phyloP scores from a whole-genome alignment of 139 green algal species.

The Coccomyxa sp. region DNA sequence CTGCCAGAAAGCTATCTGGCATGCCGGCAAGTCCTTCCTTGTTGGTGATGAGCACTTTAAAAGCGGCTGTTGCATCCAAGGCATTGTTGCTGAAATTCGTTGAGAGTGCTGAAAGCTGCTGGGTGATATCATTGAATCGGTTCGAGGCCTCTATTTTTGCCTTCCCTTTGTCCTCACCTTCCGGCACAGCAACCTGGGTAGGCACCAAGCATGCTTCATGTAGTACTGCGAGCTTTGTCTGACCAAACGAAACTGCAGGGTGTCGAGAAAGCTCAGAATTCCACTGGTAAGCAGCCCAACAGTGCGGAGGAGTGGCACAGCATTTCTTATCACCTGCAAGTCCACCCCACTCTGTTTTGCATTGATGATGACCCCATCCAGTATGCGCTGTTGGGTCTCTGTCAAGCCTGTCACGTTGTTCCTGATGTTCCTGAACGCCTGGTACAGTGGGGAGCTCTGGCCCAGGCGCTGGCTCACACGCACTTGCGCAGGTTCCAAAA shows the following conservation, averaged over 20 bases:
- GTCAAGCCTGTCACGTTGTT: slow-evolving; percentile 25
- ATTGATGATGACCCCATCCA: neutral
- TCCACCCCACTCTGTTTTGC: slow-evolving; percentile 78
- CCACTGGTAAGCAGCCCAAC: too few species aligned
- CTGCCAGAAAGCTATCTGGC: neutral
- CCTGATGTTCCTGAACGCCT: slow-evolving; percentile 63
- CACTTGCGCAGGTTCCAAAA: slow-evolving; percentile 86
- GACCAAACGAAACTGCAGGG: neutral
- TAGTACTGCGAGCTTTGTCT: neutral
- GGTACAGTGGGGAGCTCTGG: slow-evolving; percentile 77
- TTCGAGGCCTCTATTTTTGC: slow-evolving; percentile 59
- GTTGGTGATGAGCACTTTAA: neutral
- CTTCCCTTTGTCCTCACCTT: neutral
- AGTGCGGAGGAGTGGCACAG: too few species aligned
- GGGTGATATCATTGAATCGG: slow-evolving; percentile 93
- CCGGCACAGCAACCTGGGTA: neutral
- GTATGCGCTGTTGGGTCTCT: neutral
- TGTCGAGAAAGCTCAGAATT: neutral
- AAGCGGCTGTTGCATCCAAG: slow-evolving; percentile 49
- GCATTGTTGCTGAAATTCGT: slow-evolving; percentile 94
- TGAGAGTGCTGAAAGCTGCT: slow-evolving; percentile 82
- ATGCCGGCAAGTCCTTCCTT: neutral
- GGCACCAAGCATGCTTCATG: neutral
- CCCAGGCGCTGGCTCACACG: slow-evolving; percentile 76
- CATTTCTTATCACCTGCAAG: slow-evolving; percentile 55